Evolutionary conservation across 2,329 filamentous ascomycete species (phyloP), one percentile per base, ranked within the genome.

Genomic region (Ophioceras dolichostomum): DNA sequence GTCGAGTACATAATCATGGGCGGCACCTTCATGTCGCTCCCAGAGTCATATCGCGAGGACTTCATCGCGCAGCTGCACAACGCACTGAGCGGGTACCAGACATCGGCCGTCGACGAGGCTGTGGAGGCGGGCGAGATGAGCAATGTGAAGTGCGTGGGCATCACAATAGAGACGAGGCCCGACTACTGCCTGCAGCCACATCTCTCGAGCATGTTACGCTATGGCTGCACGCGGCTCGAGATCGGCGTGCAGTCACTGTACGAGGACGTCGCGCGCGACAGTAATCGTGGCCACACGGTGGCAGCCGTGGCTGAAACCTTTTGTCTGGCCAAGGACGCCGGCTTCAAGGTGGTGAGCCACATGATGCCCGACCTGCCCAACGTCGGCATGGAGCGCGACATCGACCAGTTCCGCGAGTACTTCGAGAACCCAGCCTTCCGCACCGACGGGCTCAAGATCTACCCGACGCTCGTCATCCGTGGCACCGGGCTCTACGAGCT

Each of bases 1-100:
- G 91, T 98, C 18, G 91, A 98, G 65, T 98, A 96, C 59, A 98
- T 98, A 54, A 94, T 98, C 56, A 98, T 98, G 91, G 91, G 91
- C 42, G 91, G 91, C 47, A 98, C 91, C 0, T 98, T 98, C 61
- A 98, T 98, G 93, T 96, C 89, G 3, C 63, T 98, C 19, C 73
- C 89, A 8, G 79, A 87, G 50, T 78, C 81, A 18, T 98, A 98
- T 58, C 72, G 91, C 20, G 85, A 98, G 43, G 78, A 84, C 39
- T 98, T 98, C 52, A 94, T 98, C 41, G 82, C 87, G 1, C 89
- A 95, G 53, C 70, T 98, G 36, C 91, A 98, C 63, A 98, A 98
- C 54, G 91, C 91, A 2, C 73, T 98, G 7, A 95, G 87, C 47
- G 91, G 91, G 7, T 98, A 98, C 55, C 86, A 94, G 51, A 94